Percentiles rank a stretch among this genome's conserved stretches.
Conservation (phyloP, 768 basidiomycete species). For the Chalciporus sphaerocephalus region DNA sequence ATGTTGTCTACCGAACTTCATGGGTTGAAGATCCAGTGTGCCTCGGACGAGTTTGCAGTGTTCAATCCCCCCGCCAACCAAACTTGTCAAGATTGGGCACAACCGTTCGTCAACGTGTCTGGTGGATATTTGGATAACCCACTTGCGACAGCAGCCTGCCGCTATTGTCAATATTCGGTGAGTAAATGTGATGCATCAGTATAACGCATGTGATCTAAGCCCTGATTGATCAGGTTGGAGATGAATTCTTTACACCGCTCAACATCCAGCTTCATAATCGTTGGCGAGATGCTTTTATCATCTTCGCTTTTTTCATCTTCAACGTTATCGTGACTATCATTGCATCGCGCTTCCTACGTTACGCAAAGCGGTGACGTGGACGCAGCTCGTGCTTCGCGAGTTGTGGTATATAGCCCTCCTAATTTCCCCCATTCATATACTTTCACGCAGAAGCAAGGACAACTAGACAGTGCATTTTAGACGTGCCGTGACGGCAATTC, state of each 20-base stretch:
- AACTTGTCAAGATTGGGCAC: slow-evolving; percentile 68
- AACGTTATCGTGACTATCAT: slow-evolving; percentile 63
- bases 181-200: slow-evolving; percentile 7
- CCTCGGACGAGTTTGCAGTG: slow-evolving; percentile 59
- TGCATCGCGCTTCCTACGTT: slow-evolving; percentile 68
- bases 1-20: slow-evolving; percentile 78
- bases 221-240: slow-evolving; percentile 42
- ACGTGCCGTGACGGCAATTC: too few relatives aligned
- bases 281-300: slow-evolving; percentile 67
- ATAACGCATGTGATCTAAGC: background rate
- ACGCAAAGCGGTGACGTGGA: slow-evolving; percentile 49
- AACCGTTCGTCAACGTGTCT: slow-evolving; percentile 52
- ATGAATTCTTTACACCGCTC: slow-evolving; percentile 65
- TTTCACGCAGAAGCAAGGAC: too few relatives aligned
- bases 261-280: slow-evolving; percentile 59
- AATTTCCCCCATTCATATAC: too few relatives aligned
- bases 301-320: slow-evolving; percentile 65
- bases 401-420: background rate
- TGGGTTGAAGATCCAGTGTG: slow-evolving; percentile 61
- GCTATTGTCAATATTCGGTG: slow-evolving; percentile 65
- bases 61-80: slow-evolving; percentile 74
- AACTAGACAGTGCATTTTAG: too few relatives aligned
- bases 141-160: slow-evolving; percentile 54
- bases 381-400: background rate
- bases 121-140: slow-evolving; percentile 77